phyloP scores from a whole-genome alignment of 169 alveolate genomes.

The Eimeria tenella region DNA sequence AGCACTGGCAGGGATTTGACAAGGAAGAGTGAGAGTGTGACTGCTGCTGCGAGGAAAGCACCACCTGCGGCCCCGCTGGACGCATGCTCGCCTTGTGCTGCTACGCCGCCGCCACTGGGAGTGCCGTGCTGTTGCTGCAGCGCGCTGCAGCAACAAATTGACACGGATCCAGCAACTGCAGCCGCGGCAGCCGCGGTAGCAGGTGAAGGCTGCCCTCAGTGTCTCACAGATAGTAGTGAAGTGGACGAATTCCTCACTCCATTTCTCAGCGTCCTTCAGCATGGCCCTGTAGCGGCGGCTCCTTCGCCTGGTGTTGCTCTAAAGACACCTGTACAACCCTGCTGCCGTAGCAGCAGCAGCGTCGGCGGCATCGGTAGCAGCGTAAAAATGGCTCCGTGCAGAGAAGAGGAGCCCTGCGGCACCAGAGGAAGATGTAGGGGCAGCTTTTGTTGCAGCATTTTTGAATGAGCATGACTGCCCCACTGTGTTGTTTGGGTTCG shows the following conservation, averaged over 20 bases:
- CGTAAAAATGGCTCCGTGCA: too few species aligned
- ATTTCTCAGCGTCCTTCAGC: constrained; percentile 27
- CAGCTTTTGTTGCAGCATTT: too few species aligned
- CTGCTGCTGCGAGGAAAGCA: neutral
- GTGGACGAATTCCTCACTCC: constrained; percentile 58
- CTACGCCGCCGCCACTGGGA: constrained; percentile 34
- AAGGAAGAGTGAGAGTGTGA: constrained; percentile 16
- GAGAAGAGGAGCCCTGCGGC: too few species aligned
- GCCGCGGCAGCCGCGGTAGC: constrained; percentile 41
- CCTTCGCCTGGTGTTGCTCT: neutral
- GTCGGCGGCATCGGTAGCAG: neutral
- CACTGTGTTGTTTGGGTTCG: too few species aligned
- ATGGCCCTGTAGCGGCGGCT: neutral
- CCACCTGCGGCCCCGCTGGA: neutral
- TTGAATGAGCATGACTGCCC: too few species aligned
- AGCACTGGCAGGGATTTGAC: neutral
- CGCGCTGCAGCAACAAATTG: constrained; percentile 45
- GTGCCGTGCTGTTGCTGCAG: constrained; percentile 37
- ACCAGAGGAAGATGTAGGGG: too few species aligned
- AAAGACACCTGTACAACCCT: neutral
- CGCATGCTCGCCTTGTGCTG: constrained; percentile 10
- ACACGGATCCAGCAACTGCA: constrained; percentile 1
- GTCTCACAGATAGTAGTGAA: constrained; percentile 26
- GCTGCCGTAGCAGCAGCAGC: constrained; percentile 16
- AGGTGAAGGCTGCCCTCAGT: constrained; percentile 39